Evolutionary conservation across 352 stramenopile genomes (phyloP), one percentile per base, ranked within the genome.

Genomic region (Lagenidium sp.): DNA sequence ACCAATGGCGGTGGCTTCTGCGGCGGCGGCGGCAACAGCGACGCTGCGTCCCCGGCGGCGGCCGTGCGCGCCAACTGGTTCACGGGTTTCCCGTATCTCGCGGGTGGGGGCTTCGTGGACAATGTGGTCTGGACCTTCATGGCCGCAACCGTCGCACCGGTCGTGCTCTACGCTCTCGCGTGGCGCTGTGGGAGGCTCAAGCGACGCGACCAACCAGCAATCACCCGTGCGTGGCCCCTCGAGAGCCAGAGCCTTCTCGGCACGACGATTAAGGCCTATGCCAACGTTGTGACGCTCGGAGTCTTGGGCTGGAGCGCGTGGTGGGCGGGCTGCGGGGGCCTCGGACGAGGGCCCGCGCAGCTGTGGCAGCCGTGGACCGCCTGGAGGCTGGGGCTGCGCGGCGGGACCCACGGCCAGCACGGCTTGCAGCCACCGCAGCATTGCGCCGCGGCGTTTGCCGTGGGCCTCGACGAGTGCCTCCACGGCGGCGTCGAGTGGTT

Each of bases 101-200:
- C 54, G 5, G 48, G 43, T 18, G 54, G 54, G 12, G 46, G 47
- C 2, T 45, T 66, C 13, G 11, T 68, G 7, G 60, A 81, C 48
- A 85, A 87, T 49, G 41, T 73, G 6, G 23, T 44, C 35, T 90
- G 77, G 77, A 90, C 74, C 10, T 46, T 64, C 5, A 59, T 68
- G 25, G 57, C 53, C 0, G 35, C 71, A 31, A 31, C 48, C 4
- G 45, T 81, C 3, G 63, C 50, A 12, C 72, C 77, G 0, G 16
- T 85, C 44, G 45, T 70, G 44, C 38, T 85, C 18, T 87, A 85
- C 48, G 45, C 46, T 15, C 22, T 34, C 13, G 39, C 29, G 15
- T 32, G 19, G 19, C 45, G 42, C 4, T 43, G 47, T 25, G 32
- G 15, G 28, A 12, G 28, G 36, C 11, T 11, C 4, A 2, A 45